Evolutionary conservation across 2,329 filamentous ascomycete genomes (phyloP).

Genomic region (Chaetothyriales sp.): DNA sequence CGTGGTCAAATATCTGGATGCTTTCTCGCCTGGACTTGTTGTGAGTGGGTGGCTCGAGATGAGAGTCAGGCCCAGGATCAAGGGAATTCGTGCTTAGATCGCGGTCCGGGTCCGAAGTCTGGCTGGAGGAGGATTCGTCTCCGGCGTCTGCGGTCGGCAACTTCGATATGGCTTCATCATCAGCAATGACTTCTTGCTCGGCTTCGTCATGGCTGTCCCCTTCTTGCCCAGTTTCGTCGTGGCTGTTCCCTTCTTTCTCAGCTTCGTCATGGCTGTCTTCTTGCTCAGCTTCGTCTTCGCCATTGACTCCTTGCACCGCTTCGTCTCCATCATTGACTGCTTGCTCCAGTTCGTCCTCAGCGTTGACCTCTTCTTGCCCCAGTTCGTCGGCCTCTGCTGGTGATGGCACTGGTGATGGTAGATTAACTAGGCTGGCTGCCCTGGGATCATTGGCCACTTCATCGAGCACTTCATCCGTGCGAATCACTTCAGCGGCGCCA

Average conservation of each 20-base stretch:
- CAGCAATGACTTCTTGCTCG: not conserved
- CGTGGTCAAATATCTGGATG: slow-evolving; percentile 5
- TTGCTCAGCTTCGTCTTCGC: not conserved
- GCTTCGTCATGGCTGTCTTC: not conserved
- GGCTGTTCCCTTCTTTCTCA: not conserved
- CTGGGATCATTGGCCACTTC: not conserved
- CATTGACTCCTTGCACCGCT: not conserved
- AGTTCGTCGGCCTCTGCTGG: too few relatives aligned
- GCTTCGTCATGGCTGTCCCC: not conserved
- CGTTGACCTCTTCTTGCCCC: not conserved
- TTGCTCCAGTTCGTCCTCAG: not conserved
- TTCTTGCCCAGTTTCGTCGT: not conserved
- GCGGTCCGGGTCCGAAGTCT: not conserved
- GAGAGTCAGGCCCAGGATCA: not conserved
- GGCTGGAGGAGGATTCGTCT: not conserved
- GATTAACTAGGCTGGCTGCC: not conserved
- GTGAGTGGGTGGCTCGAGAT: not conserved
- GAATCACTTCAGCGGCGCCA: not conserved
- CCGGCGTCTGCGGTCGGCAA: too few relatives aligned
- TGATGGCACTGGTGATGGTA: too few relatives aligned
- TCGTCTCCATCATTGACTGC: not conserved
- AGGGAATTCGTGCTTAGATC: not conserved
- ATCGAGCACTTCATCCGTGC: not conserved
- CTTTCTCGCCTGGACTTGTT: slow-evolving; percentile 1
- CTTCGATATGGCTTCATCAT: not conserved